Base-by-base conservation (phyloP, 768 basidiomycete species). In the Lanmaoa pseudosensibilis region DNA sequence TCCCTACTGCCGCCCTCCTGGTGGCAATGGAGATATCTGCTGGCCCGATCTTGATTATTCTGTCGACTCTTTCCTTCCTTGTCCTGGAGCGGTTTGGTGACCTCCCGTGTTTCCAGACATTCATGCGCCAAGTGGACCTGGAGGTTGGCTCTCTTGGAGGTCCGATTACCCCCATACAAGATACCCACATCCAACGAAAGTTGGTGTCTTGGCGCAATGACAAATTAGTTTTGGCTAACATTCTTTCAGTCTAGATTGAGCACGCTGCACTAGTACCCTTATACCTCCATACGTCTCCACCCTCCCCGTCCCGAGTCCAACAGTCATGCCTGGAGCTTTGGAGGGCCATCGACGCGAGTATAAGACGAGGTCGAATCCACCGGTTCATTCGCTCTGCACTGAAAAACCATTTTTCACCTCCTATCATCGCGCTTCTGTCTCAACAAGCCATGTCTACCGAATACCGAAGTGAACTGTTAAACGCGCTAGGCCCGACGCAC, bases 291-390 rank as follows among this genome's bases (percentile, higher is more conserved):
- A 12, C 5, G 19, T 27, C 33, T 40, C 59, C 44, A 18, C 16
- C 34, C 48, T 43, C 59, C 33, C 38, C 2, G 1, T 5, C 33
- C 46, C 2, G 16, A 2, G 16, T 32, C 47, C 48, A 46, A 32
- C 32, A 16, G 15, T 44, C 39, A 46, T 61, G 48, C 46, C 16
- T 23, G 43, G 33, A 40, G 34, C 21, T 15, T 12, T 60, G 58
- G 59, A 61, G 39, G 3, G n/a, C 19, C 16, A 8, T 13, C 3
- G 16, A 23, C 19, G 10, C 4, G 21, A 21, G 2, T 53, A 51
- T 52, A 40, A 46, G 27, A 30, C 5, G 5, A 25, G 25, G 25
- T 25, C 25, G n/a, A 37, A 21, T 11, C 13, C 15, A 36, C 16
- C 15, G 5, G 18, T 41, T 7, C 30, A 15, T 16, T 4, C 23